Percentiles rank a stretch among this genome's conserved stretches.
Evolutionary conservation across 176 grass and related monocot species (phyloP).

Genomic region (Eleusine coracana): DNA sequence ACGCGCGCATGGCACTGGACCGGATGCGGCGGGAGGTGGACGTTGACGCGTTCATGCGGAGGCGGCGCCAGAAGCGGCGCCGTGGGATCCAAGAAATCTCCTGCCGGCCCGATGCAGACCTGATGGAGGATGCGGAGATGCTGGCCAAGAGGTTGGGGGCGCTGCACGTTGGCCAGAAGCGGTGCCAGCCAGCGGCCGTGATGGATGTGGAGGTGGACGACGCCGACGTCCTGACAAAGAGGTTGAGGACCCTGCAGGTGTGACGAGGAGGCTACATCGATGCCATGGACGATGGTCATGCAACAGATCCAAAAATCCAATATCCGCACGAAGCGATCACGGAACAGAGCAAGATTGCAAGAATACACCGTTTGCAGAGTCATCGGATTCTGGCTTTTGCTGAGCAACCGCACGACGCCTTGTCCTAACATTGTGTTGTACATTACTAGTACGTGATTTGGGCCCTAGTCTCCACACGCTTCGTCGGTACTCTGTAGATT

Average conservation of each 20-base stretch:
- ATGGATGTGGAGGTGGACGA: not conserved
- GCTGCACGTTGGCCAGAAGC: not conserved
- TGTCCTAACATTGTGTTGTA: not conserved
- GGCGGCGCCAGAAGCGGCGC: slow-evolving; percentile 4
- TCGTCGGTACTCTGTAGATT: not conserved
- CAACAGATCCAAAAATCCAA: not conserved
- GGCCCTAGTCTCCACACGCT: not conserved
- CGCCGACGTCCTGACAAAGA: not conserved
- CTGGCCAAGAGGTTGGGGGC: not conserved
- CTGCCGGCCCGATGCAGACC: not conserved
- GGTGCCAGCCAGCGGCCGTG: not conserved
- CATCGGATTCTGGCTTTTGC: not conserved
- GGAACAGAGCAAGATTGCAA: not conserved
- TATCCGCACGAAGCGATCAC: not conserved
- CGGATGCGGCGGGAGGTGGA: slow-evolving; percentile 22
- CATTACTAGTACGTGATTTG: not conserved
- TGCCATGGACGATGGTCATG: not conserved
- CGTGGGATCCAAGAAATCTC: not conserved
- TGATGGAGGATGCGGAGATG: not conserved
- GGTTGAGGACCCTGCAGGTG: not conserved
- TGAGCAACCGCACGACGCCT: not conserved
- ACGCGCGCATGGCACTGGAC: slow-evolving; percentile 7
- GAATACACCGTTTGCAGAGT: not conserved
- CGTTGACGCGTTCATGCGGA: slow-evolving; percentile 25
- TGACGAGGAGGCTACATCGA: not conserved